These are phyloP conservation scores for Nakazawaea laoshanensis DNA, from an alignment of 805 yeast genomes.

Conservation along the genomic window DNA sequence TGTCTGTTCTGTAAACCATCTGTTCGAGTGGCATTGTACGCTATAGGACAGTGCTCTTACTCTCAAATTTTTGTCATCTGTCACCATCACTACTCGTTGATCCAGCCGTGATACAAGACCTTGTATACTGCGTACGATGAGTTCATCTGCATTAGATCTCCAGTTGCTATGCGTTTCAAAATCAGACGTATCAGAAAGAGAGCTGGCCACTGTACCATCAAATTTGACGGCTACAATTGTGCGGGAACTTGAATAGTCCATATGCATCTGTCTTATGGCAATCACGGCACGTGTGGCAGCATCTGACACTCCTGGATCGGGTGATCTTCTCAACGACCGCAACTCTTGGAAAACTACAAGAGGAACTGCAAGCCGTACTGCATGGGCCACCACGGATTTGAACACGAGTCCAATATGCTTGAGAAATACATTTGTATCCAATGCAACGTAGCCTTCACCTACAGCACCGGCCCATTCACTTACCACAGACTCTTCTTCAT, in stretches of 20 bases:
- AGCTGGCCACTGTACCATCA: conserved; percentile 61
- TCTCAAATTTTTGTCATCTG: conserved; percentile 10
- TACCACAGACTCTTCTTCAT: conserved; percentile 18
- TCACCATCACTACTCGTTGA: conserved; percentile 11
- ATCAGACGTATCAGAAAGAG: conserved; percentile 64
- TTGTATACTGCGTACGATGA: conserved; percentile 45
- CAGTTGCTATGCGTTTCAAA: conserved; percentile 67
- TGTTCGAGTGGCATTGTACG: conserved; percentile 6
- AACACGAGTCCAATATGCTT: conserved; percentile 72
- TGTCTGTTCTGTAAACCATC: conserved; percentile 9
- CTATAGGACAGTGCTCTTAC: conserved; percentile 5
- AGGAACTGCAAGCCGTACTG: conserved; percentile 58
- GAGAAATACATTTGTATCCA: conserved; percentile 77
- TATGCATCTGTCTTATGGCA: conserved; percentile 50
- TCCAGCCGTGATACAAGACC: conserved; percentile 22
- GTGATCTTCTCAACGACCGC: conserved; percentile 59
- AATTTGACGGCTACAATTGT: conserved; percentile 51
- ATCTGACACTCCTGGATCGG: conserved; percentile 67
- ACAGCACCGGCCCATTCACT: conserved; percentile 10
- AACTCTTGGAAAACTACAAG: conserved; percentile 73
- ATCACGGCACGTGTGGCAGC: conserved; percentile 78
- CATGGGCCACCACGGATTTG: conserved; percentile 54
- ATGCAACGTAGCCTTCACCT: conserved; percentile 31
- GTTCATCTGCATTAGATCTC: conserved; percentile 67
- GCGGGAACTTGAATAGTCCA: conserved; percentile 37